Evolutionary conservation across 1,284 basidiomycete species (phyloP).

Genomic region (Leccinum subfulvum): DNA sequence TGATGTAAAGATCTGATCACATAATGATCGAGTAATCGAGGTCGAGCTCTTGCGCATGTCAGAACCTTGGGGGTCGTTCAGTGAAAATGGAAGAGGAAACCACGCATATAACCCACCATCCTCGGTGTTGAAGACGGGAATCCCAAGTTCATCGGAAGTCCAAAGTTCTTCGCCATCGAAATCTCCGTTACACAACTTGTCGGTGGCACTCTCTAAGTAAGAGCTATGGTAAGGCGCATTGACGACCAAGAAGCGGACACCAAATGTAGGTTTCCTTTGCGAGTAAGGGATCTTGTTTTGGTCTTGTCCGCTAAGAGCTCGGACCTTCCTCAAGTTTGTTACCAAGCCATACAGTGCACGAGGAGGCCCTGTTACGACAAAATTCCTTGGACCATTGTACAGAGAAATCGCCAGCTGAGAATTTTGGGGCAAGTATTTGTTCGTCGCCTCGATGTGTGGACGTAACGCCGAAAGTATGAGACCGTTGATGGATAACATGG

Average conservation of each 20-base stretch:
- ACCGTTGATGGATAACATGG: conserved; percentile 92
- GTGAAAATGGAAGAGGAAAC: conserved; percentile 10
- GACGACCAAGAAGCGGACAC: conserved; percentile 90
- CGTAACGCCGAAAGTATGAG: conserved; percentile 78
- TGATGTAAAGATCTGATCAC: conserved; percentile 89
- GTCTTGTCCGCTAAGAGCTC: conserved; percentile 84
- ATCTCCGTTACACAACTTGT: conserved; percentile 76
- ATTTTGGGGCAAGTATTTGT: conserved; percentile 78
- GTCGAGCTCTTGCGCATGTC: conserved; percentile 69
- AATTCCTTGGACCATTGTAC: conserved; percentile 87
- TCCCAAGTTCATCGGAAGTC: conserved; percentile 70
- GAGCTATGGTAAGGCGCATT: conserved; percentile 94
- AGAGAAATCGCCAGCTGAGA: conserved; percentile 85
- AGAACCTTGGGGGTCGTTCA: conserved; percentile 53
- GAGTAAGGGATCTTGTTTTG: conserved; percentile 94
- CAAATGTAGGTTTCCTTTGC: conserved; percentile 93
- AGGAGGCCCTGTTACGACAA: conserved; percentile 92
- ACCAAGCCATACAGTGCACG: conserved; percentile 92
- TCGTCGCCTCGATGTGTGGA: conserved; percentile 84
- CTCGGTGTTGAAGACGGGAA: conserved; percentile 92
- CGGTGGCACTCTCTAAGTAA: conserved; percentile 78
- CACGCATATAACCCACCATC: conserved; percentile 56
- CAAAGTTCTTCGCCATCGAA: conserved; percentile 80
- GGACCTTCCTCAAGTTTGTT: conserved; percentile 84
- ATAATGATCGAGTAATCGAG: conserved; percentile 80